A percentile compares a stretch with the other conserved stretches of the same genome.
Evolutionary conservation across 768 basidiomycete species (phyloP).

Genomic region (Russula virescens): DNA sequence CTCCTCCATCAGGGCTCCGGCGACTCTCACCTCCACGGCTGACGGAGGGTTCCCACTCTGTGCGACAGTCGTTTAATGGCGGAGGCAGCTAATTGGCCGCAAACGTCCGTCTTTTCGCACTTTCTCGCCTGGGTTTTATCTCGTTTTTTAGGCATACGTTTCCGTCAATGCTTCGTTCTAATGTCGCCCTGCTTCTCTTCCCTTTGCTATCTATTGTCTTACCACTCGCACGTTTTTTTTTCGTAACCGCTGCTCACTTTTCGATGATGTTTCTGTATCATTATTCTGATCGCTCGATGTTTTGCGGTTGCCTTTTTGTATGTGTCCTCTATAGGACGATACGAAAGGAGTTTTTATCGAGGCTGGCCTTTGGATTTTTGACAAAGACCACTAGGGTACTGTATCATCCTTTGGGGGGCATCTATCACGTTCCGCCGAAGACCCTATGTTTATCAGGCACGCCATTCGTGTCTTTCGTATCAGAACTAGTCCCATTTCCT

Average conservation of each 20-base stretch:
- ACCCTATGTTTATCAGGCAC: slow-evolving; percentile 20
- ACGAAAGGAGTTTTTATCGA: slow-evolving; percentile 10
- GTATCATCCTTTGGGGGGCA: slow-evolving; percentile 21
- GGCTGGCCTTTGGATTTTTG: slow-evolving; percentile 17
- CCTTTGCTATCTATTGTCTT: slow-evolving; percentile 9
- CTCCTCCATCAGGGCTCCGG: slow-evolving; percentile 39
- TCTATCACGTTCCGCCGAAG: slow-evolving; percentile 14
- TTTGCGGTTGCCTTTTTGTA: slow-evolving; percentile 21
- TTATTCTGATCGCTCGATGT: slow-evolving; percentile 21
- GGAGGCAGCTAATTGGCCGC: slow-evolving; percentile 11
- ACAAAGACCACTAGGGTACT: slow-evolving; percentile 23
- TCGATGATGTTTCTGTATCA: slow-evolving; percentile 23
- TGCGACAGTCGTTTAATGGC: slow-evolving; percentile 20
- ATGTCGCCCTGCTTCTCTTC: not conserved
- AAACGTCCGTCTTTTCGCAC: not conserved
- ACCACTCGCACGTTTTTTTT: slow-evolving; percentile 4
- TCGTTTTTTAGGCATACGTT: slow-evolving; percentile 2
- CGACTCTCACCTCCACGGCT: slow-evolving; percentile 23
- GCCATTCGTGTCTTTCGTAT: slow-evolving; percentile 6
- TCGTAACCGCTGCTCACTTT: slow-evolving; percentile 14
- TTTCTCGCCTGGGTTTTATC: not conserved
- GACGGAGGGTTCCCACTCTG: slow-evolving; percentile 16
- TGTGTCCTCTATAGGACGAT: slow-evolving; percentile 5
- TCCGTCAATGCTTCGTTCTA: not conserved
- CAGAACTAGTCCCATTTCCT: slow-evolving; percentile 16